Base-by-base conservation (phyloP, 148 eudicot genomes). In the Mesembryanthemum crystallinum region DNA sequence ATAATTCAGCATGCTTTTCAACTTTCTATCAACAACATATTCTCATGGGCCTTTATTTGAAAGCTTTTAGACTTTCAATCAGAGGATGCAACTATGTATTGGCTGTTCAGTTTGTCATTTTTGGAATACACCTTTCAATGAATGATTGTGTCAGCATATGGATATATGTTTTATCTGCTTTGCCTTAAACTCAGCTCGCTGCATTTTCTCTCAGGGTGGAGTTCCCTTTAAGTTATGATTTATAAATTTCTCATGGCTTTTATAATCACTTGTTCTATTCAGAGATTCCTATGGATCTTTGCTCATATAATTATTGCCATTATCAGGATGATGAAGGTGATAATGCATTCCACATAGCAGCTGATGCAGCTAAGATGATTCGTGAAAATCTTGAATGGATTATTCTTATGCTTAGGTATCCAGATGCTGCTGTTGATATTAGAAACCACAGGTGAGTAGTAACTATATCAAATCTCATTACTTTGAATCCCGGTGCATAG, bases 311-410 rank as follows among this genome's bases (percentile, higher is more conserved):
- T 29, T 25, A 21, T 79, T 65, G 39, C 71, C 52, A 54, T 78
- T 76, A 57, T 77, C 83, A 95, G 99, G 98, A 95, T 83, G 99
- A 95, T 83, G 98, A 95, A 86, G 99, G 99, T 62, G 91, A 95
- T 83, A 92, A 87, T 88, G 99, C 99, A 81, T 95, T 92, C 83
- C 99, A 95, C 82, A 91, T 92, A 81, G 99, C 99, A 45, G 99
- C 99, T 85, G 96, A 89, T 83, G 88, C 94, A 69, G 96, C 99
- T 81, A 95, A 91, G 83, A 92, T 90, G 96, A 90, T 95, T 47
- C 97, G 99, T 67, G 99, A 95, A 85, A 95, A 95, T 82, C 89
- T 95, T 42, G 90, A 88, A 58, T 95, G 99, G 99, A 82, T 95
- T 73, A 83, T 88, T 76, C 85, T 85, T 64, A 95, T 95, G 98